Base-by-base conservation (phyloP, 495 filamentous ascomycete species). In the Parathielavia hyrcaniae region DNA sequence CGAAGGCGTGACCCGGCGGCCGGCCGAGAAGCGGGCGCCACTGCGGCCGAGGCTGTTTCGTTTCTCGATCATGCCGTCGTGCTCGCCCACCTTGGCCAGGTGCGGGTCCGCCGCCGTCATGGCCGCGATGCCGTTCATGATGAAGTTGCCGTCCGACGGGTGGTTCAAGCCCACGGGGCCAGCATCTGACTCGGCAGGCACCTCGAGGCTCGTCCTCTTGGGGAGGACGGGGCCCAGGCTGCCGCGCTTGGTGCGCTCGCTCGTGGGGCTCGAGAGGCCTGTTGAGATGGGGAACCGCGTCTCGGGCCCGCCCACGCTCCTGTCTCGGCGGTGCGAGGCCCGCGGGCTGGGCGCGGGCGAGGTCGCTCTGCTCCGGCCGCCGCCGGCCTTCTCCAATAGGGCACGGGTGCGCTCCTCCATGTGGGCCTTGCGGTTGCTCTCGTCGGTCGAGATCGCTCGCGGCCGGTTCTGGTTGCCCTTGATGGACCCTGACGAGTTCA, bases 381-480 rank as follows among this genome's bases (percentile, higher is more conserved):
- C 74, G 52, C 53, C 59, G 9, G 70, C 75, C 69, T 81, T 84
- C 67, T 84, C 76, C 16, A 90, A 80, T 50, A 97, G 86, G 34
- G 89, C 89, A 45, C 90, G 85, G 64, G 87, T 86, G 30, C 93
- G 84, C 58, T 93, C 92, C 68, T 97, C 92, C 83, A 95, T 90
- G 65, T 92, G 84, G 13, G 88, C 90, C 53, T 91, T 90, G 38
- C 93, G 88, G 71, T 95, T 95, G 73, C 88, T 92, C 77, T 97
- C 93, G 67, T 99, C 93, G 0, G 91, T 95, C 71, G 89, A 95
- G 66, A 97, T 88, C 23, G 91, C 91, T 39, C 95, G 85, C 9
- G 89, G 85, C 40, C 90, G 86, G 54, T 82, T 81, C 36, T 74
- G 77, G 45, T 67, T 71, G 26, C 65, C 69, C 30, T 58, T 62